A percentile compares a stretch with the other conserved stretches of the same genome.
Conservation (phyloP, 1,284 basidiomycete genomes). For the Pyrrhoderma lamaoense region DNA sequence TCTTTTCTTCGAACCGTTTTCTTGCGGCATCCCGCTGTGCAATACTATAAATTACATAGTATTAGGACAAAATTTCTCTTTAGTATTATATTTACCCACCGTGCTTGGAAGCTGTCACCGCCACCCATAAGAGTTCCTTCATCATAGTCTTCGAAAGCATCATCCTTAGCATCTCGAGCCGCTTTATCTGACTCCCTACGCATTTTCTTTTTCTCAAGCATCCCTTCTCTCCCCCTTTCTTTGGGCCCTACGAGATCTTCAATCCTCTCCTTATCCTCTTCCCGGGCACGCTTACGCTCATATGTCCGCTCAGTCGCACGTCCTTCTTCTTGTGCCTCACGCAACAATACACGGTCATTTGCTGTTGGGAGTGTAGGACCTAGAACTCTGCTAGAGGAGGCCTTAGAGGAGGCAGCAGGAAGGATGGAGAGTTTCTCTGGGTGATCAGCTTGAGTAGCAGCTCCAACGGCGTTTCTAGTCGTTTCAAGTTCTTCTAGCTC, state of each 20-base stretch:
- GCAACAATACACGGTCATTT: slow-evolving; percentile 55
- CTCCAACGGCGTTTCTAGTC: slow-evolving; percentile 52
- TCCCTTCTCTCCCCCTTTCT: slow-evolving; percentile 61
- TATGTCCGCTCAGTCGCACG: slow-evolving; percentile 42
- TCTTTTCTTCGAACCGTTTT: slow-evolving; percentile 47
- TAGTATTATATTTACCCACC: slow-evolving; percentile 34
- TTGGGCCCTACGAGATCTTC: slow-evolving; percentile 71
- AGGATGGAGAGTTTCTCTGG: slow-evolving; percentile 9
- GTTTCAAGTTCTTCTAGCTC: slow-evolving; percentile 49
- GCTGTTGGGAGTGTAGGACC: slow-evolving; percentile 63
- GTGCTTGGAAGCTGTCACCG: slow-evolving; percentile 60
- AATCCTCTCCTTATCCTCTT: slow-evolving; percentile 57
- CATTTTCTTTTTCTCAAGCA: slow-evolving; percentile 69
- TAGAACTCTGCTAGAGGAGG: slow-evolving; percentile 34
- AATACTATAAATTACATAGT: slow-evolving; percentile 36
- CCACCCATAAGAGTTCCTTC: slow-evolving; percentile 66
- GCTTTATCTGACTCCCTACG: slow-evolving; percentile 54
- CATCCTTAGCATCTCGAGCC: slow-evolving; percentile 65
- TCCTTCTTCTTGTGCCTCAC: slow-evolving; percentile 48
- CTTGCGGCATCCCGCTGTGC: slow-evolving; percentile 60
- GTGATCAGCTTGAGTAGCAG: slow-evolving; percentile 43
- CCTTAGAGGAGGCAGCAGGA: slow-evolving; percentile 19
- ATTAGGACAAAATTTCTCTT: neutral
- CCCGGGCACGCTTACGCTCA: slow-evolving; percentile 56
- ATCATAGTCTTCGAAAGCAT: slow-evolving; percentile 54